These are phyloP conservation scores for Phytophthora parvispora DNA, from an alignment of 352 stramenopile genomes.

Conservation along the genomic window DNA sequence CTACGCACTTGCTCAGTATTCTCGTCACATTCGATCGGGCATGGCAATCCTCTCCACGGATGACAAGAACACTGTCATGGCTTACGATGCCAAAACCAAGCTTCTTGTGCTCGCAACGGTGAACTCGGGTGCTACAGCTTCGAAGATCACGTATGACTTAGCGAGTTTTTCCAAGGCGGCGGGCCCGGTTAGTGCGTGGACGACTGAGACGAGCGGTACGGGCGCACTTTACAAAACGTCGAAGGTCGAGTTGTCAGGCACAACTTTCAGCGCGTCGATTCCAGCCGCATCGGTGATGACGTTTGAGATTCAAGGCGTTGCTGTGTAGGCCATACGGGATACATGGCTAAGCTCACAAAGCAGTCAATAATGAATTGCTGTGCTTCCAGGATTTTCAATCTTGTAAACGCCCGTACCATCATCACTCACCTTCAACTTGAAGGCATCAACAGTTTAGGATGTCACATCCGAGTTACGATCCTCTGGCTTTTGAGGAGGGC, in stretches of 20 bases:
- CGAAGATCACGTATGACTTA: slow-evolving; percentile 44
- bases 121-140: slow-evolving; percentile 32
- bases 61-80: slow-evolving; percentile 50
- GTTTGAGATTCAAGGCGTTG: slow-evolving; percentile 39
- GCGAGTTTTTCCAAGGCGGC: slow-evolving; percentile 32
- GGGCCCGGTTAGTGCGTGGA: slow-evolving; percentile 37
- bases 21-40: slow-evolving; percentile 57
- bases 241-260: slow-evolving; percentile 31
- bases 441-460: no score
- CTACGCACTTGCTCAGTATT: slow-evolving; percentile 54
- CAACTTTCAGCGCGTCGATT: slow-evolving; percentile 32
- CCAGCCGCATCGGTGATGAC: slow-evolving; percentile 43
- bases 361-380: neutral
- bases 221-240: slow-evolving; percentile 39
- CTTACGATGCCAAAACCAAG: slow-evolving; percentile 29
- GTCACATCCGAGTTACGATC: neutral
- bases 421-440: no score
- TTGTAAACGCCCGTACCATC: no score
- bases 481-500: no score
- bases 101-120: slow-evolving; percentile 38
- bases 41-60: slow-evolving; percentile 49
- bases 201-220: slow-evolving; percentile 44
- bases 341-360: neutral
- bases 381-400: no score
- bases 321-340: neutral